phyloP scores from a whole-genome alignment of 176 grass and related monocot genomes.

The Tillandsia fasciculata region DNA sequence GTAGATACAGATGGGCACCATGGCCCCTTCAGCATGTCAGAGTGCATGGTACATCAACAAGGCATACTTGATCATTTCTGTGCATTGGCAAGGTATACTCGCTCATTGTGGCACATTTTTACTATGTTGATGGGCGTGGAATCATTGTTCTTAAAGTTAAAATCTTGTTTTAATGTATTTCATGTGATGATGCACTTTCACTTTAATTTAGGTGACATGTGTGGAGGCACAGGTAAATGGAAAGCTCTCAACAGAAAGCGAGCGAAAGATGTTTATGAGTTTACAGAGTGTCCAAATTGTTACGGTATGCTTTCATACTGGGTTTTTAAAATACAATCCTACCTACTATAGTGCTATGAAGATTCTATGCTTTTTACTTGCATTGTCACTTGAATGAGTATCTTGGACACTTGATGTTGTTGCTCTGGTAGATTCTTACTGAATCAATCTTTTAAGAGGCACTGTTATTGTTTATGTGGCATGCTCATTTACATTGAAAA shows the following conservation, averaged over 20 bases:
- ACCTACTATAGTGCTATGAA: neutral
- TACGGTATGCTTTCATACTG: constrained; percentile 48
- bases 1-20: no score
- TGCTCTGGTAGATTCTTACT: no score
- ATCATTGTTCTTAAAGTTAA: neutral
- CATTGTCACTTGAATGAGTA: neutral
- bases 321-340: neutral
- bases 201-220: constrained; percentile 80
- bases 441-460: no score
- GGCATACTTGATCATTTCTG: no score
- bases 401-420: no score
- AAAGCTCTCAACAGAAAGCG: constrained; percentile 96
- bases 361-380: neutral
- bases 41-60: no score
- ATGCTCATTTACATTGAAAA: no score
- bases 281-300: constrained; percentile 94
- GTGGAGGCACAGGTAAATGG: constrained; percentile 96
- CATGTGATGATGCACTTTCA: constrained; percentile 14
- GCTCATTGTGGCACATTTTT: no score
- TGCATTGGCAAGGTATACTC: no score
- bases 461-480: no score
- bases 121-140: no score
- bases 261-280: constrained; percentile 95
- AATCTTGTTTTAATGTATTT: neutral
- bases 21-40: no score